Evolutionary conservation across 2,329 filamentous ascomycete genomes (phyloP), one percentile per base, ranked within the genome.

Genomic region (Ophiostoma ulmi): DNA sequence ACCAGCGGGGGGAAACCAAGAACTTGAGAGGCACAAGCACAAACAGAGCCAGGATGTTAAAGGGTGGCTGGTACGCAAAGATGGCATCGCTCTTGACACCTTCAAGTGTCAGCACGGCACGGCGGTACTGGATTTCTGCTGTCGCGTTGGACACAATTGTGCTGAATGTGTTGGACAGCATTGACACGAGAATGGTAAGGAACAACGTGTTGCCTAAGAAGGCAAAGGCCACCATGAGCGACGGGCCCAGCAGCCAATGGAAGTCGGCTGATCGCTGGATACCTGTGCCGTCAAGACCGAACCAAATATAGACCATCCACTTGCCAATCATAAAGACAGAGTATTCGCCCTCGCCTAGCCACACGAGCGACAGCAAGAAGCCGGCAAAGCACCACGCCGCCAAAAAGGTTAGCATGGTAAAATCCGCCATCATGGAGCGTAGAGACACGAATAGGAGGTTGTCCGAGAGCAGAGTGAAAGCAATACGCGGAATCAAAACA

Each of bases 241-340:
- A 84, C 0, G 92, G 92, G 0, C 92, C 92, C 1, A 95, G 83
- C n/a, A 93, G 80, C 83, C 87, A 87, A 80, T 96, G 92, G 76
- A 95, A 92, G 71, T 92, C 87, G 31, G 86, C 83, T 71, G 86
- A 87, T 74, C 83, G 79, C 67, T 87, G 83, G 61, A 90, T 88
- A 8, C 87, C 87, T 3, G 85, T 88, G 7, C 87, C 92, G 75
- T 95, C 92, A 1, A 96, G 86, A 1, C 92, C 92, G 76, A 96
- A 95, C 92, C 92, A 96, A 74, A 96, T 94, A 86, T 91, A 95
- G 1, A 95, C 86, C 91, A 96, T 94, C 92, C 92, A 96, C 79
- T 94, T 93, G 64, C 88, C 88, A 73, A 95, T 93, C 1, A 89
- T 91, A 79, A 91, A 80, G 5, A 89, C 79, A 69, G 85, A 81